A percentile compares a stretch with the other conserved stretches of the same genome.
These are phyloP conservation scores for Russula abietina DNA, from an alignment of 768 basidiomycete genomes.

Conservation along the genomic window DNA sequence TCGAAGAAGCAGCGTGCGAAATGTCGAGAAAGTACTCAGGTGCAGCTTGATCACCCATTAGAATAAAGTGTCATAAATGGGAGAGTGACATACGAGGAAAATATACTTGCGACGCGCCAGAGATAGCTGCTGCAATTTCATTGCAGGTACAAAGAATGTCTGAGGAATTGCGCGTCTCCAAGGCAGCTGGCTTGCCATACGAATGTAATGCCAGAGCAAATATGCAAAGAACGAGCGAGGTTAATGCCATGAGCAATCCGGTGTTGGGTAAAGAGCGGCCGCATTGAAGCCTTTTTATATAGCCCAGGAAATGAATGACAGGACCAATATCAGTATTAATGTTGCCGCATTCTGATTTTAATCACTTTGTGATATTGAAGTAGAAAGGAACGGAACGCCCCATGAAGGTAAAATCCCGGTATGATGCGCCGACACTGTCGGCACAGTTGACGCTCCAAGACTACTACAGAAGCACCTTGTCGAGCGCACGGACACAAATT, in stretches of 20 bases:
- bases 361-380: too few relatives aligned
- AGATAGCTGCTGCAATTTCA: background rate
- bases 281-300: background rate
- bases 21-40: constrained; percentile 14
- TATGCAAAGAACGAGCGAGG: background rate
- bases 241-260: background rate
- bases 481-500: too few relatives aligned
- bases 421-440: too few relatives aligned
- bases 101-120: background rate
- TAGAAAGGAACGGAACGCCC: too few relatives aligned
- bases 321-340: too few relatives aligned
- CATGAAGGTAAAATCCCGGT: too few relatives aligned
- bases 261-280: too few relatives aligned
- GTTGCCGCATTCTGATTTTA: too few relatives aligned
- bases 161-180: background rate
- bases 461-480: too few relatives aligned
- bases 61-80: background rate
- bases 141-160: background rate
- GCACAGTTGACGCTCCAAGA: too few relatives aligned
- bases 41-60: constrained; percentile 7
- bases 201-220: background rate
- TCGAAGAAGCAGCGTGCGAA: constrained; percentile 1
- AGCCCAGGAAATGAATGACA: too few relatives aligned
- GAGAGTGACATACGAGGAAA: background rate
- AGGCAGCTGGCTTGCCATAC: background rate